These are phyloP conservation scores for Poa annua DNA, from an alignment of 176 grass and related monocot genomes.

Conservation along the genomic window DNA sequence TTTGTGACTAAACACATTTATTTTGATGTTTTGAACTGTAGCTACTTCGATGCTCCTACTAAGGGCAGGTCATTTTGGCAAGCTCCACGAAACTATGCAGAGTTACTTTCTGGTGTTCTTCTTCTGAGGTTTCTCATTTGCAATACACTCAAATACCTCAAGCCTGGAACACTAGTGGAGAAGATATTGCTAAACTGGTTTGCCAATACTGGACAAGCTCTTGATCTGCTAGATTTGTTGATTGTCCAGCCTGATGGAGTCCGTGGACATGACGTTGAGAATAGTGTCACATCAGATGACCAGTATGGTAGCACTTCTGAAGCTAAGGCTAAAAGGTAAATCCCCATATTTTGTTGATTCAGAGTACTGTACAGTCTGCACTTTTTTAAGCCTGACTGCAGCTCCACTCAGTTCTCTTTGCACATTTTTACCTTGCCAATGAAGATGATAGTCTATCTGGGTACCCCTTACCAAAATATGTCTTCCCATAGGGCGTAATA, in stretches of 20 bases:
- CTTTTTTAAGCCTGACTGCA: neutral
- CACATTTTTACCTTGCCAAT: slow-evolving; percentile 1
- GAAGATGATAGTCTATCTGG: neutral
- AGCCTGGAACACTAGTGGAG: slow-evolving; percentile 29
- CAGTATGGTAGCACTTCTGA: slow-evolving; percentile 32
- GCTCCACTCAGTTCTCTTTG: slow-evolving; percentile 13
- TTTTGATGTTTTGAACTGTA: slow-evolving; percentile 36
- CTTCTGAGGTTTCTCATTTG: slow-evolving; percentile 50
- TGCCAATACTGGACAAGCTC: slow-evolving; percentile 26
- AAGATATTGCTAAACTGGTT: slow-evolving; percentile 41
- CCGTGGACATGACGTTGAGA: slow-evolving; percentile 22
- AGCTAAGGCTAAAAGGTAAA: slow-evolving; percentile 46
- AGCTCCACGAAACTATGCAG: slow-evolving; percentile 36
- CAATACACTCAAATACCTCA: slow-evolving; percentile 46
- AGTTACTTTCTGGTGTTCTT: slow-evolving; percentile 39
- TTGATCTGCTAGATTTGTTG: slow-evolving; percentile 41
- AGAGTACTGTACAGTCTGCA: neutral
- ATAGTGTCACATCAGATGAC: slow-evolving; percentile 21
- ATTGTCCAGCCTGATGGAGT: slow-evolving; percentile 28
- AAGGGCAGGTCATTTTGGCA: slow-evolving; percentile 39
- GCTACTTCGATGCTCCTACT: slow-evolving; percentile 45
- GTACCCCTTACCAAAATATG: neutral
- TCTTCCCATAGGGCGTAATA: neutral
- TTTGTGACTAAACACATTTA: slow-evolving; percentile 20
- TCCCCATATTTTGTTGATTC: neutral